Evolutionary conservation across 192 early-diverging fungal genomes (phyloP).

Genomic region (Entomortierella chlamydospora): DNA sequence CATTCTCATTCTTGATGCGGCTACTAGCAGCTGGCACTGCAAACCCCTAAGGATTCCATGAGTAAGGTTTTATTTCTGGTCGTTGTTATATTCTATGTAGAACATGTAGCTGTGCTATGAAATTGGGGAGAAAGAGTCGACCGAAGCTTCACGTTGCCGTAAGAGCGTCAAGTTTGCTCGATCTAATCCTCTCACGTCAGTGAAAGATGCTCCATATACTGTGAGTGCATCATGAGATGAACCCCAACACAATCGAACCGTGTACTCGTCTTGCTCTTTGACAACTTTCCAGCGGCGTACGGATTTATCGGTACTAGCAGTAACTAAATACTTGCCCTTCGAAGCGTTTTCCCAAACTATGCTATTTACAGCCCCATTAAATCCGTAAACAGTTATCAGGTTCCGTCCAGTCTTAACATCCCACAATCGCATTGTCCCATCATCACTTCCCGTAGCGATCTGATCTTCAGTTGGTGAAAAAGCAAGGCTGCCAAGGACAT

Average conservation of each 20-base stretch:
- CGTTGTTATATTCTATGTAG: too few species aligned
- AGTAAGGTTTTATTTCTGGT: too few species aligned
- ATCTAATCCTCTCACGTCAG: background rate
- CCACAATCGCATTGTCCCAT: too few species aligned
- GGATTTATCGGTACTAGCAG: constrained; percentile 5
- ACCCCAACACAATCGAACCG: background rate
- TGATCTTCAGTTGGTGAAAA: background rate
- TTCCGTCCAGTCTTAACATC: too few species aligned
- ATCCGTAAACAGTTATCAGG: constrained; percentile 1
- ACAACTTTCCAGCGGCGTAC: constrained; percentile 13
- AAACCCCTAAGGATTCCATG: too few species aligned
- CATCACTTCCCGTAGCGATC: background rate
- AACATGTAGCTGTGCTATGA: too few species aligned
- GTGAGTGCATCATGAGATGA: background rate
- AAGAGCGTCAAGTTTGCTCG: background rate
- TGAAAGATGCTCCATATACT: background rate
- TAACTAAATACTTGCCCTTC: background rate
- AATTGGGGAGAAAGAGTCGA: too few species aligned
- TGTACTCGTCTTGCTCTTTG: background rate
- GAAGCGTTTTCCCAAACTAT: background rate
- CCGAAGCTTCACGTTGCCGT: background rate
- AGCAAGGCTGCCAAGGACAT: background rate
- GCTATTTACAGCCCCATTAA: background rate
- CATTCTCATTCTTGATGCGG: too few species aligned
- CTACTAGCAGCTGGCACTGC: too few species aligned